Evolutionary conservation across 805 yeast genomes (phyloP), one percentile per base, ranked within the genome.

Genomic region (Brettanomyces nanus): DNA sequence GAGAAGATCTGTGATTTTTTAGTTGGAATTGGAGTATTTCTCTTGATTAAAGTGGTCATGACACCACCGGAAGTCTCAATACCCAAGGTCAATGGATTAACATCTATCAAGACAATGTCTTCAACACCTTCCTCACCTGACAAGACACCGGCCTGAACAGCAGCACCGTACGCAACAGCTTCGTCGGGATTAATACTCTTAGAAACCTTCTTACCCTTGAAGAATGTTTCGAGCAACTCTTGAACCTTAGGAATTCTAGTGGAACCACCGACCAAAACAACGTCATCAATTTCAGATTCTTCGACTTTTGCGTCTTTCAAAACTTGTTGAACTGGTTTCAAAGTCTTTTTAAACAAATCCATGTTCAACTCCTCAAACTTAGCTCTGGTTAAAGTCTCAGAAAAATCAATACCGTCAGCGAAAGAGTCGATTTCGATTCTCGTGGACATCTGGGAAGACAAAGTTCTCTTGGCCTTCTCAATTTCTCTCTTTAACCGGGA

Each of bases 151-250:
- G 95, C 97, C 73, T 90, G 98, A 47, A 90, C 97, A 47, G 98
- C 97, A 45, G 97, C 97, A 77, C 98, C 98, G 56, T 80, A 90
- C 31, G 97, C 98, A 58, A 90, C 97, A 62, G 98, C 98, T 74
- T 90, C 98, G 70, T 90, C 98, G 47, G 98, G 97, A 73, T 90
- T 90, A 59, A 90, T 90, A 56, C 95, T 90, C 77, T 89, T 90
- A 51, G 95, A 85, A 49, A 95, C 90, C 68, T 87, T 87, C 75
- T 92, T 90, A 56, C 95, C 95, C 58, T 82, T 79, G 61, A 90
- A 90, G 76, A 67, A 87, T 48, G 81, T 75, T 68, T 90, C 95
- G 52, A 90, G 75, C 56, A 90, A 74, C 68, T 85, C 83, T 72
- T 89, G 97, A 53, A 90, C 90, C 75, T 87, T 92, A 69, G 97